Base-by-base conservation (phyloP, 441 rosid species). In the Adansonia gregorii region DNA sequence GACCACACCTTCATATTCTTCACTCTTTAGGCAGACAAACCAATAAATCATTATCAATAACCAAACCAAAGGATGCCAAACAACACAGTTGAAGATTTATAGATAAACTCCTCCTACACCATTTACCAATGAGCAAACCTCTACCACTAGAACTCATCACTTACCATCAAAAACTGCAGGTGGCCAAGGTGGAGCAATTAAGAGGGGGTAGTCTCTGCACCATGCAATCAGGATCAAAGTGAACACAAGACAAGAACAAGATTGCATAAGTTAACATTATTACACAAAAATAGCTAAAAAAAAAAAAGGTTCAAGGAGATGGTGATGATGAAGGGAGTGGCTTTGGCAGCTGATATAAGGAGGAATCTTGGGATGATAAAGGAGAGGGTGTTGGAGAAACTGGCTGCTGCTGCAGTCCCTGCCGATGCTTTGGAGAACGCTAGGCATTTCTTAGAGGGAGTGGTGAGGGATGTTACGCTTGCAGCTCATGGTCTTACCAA, bases 401-500 rank as follows among this genome's bases (percentile, higher is more conserved):
- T 87, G 49, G 78, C 76, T 0, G 84, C 85, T 10, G 87, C 90
- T 48, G 27, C 88, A 12, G 87, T 86, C 20, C 89, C 89, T 0
- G 73, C 76, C 0, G 88, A 87, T 56, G 84, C 84, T 19, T 70
- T 87, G 67, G 90, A 87, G 68, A 87, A 82, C 52, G 70, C 86
- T 8, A 80, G 78, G 49, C 86, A 74, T 70, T 86, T 84, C 74
- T 51, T 88, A 55, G 89, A 88, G 81, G 79, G 78, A 35, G 80
- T 77, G 64, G 73, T 88, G 6, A 86, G 76, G 52, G 87, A 88
- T 70, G 80, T 82, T 8, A 83, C 84, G 3, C 76, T 83, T 58
- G 87, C 86, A 7, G 86, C 88, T 71, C 87, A 87, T 54, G 87
- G 86, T n/a, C 76, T 87, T 67, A 84, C 88, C 59, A 86, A 78